Evolutionary conservation across 768 basidiomycete species (phyloP).

Genomic region (Holtermanniella nyarrowii): DNA sequence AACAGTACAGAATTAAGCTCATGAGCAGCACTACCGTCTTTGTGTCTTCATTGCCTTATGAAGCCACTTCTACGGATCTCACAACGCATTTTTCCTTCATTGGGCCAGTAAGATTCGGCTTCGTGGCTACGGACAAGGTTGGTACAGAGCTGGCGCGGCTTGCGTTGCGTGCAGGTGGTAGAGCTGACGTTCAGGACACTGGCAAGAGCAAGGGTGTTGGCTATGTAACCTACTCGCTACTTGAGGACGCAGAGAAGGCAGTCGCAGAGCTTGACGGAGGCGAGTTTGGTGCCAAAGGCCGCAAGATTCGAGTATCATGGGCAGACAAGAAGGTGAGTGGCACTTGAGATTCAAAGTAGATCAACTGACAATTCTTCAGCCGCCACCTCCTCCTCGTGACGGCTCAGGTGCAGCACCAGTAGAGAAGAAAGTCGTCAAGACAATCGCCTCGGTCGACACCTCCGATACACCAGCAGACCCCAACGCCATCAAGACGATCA

Average conservation of each 20-base stretch:
- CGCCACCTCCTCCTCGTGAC: slow-evolving; percentile 38
- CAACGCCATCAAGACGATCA: slow-evolving; percentile 64
- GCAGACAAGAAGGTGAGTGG: slow-evolving; percentile 61
- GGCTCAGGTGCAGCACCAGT: slow-evolving; percentile 41
- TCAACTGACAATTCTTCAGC: slow-evolving; percentile 37
- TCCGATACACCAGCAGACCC: slow-evolving; percentile 47
- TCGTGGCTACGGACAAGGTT: slow-evolving; percentile 74
- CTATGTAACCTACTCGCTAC: slow-evolving; percentile 82
- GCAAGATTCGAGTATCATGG: slow-evolving; percentile 67
- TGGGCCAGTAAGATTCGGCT: slow-evolving; percentile 85
- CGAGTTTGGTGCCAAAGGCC: slow-evolving; percentile 56
- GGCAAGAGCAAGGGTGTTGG: slow-evolving; percentile 80
- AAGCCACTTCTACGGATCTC: slow-evolving; percentile 79
- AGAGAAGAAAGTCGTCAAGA: not conserved
- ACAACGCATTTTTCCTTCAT: slow-evolving; percentile 90
- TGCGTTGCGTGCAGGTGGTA: not conserved
- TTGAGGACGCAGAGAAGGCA: slow-evolving; percentile 73
- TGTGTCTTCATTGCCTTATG: slow-evolving; percentile 84
- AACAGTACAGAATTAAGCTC: not conserved
- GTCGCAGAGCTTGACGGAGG: slow-evolving; percentile 57
- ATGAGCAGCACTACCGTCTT: slow-evolving; percentile 59
- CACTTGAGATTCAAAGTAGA: slow-evolving; percentile 31
- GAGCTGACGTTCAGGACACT: slow-evolving; percentile 11
- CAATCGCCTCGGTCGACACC: not conserved
- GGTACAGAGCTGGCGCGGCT: slow-evolving; percentile 38